These are phyloP conservation scores for Malus hybrid DNA, from an alignment of 331 rosid genomes.

Conservation along the genomic window DNA sequence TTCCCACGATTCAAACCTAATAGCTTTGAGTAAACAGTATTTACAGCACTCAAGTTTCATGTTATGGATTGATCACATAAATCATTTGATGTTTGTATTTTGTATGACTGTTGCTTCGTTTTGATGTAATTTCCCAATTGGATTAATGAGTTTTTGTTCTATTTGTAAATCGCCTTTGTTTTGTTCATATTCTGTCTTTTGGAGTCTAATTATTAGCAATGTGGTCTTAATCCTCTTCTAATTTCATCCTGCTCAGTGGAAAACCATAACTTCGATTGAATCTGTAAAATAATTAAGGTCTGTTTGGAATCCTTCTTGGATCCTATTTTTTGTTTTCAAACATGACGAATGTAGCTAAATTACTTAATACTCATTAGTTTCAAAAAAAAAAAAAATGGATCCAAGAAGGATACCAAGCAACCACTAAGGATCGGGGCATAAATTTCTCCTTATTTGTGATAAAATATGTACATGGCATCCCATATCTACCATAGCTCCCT, in stretches of 20 bases:
- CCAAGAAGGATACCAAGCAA: no score
- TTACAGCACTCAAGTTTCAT: neutral
- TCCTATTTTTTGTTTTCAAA: no score
- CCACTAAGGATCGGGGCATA: neutral
- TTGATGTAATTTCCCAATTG: neutral
- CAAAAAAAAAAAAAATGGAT: no score
- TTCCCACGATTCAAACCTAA: neutral
- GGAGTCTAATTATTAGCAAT: no score
- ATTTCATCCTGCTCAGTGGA: no score
- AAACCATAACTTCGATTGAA: no score
- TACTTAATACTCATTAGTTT: no score
- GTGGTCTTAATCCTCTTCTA: no score
- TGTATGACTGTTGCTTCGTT: neutral
- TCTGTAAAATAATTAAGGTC: no score
- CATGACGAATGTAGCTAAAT: no score
- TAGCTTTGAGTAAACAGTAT: neutral
- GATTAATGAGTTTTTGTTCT: neutral
- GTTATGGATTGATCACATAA: neutral
- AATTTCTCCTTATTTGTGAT: neutral
- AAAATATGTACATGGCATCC: neutral
- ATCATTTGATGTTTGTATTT: neutral
- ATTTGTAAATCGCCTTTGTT: neutral
- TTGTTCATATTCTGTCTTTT: neutral
- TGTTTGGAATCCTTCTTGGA: no score
- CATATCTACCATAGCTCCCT: neutral